Base-by-base conservation (phyloP, 345 rosid genomes). In the Rhodamnia argentea region DNA sequence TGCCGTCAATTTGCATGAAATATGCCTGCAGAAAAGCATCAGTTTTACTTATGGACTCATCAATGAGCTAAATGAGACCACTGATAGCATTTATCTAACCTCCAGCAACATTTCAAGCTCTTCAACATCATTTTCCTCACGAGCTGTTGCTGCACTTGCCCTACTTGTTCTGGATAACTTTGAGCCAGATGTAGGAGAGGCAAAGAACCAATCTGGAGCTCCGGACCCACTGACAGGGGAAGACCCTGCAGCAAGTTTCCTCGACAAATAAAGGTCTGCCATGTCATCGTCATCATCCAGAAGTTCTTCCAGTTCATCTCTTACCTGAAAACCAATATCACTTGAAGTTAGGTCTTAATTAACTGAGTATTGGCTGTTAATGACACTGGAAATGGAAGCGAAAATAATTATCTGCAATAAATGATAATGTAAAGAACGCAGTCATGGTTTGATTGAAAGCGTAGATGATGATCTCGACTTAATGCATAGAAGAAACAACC, bases 51-150 rank as follows among this genome's bases (percentile, higher is more conserved):
- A 23, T 50, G 56, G 37, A 22, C 29, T 70, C 29, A 51, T 26
- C n/a, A 47, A 81, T 37, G n/a, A 44, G 47, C 51, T 40, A 12
- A 7, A 11, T 78, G 52, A 37, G 53, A 57, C 13, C 52, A 29
- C 15, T 7, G 78, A 83, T 78, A 7, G 51, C 37, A 54, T 70
- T 70, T 64, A 62, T 83, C 84, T 85, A 57, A 92, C 94, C 95
- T 93, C 95, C 32, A 92, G 93, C 86, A 93, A 87, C 95, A 93
- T 93, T 90, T 93, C 93, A 62, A 92, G 95, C 83, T 93, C 93
- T 90, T 93, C 95, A 32, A 91, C 91, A 87, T 92, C 95, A 84
- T 90, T 91, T 87, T 92, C 93, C 78, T 85, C 93, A 58, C 29
- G 92, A 52, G 85, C 85, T 85, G 95, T 90, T 70, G 78, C 52